Evolutionary conservation across 2,329 filamentous ascomycete genomes (phyloP).

Genomic region (Trichoderma cornu-damae): DNA sequence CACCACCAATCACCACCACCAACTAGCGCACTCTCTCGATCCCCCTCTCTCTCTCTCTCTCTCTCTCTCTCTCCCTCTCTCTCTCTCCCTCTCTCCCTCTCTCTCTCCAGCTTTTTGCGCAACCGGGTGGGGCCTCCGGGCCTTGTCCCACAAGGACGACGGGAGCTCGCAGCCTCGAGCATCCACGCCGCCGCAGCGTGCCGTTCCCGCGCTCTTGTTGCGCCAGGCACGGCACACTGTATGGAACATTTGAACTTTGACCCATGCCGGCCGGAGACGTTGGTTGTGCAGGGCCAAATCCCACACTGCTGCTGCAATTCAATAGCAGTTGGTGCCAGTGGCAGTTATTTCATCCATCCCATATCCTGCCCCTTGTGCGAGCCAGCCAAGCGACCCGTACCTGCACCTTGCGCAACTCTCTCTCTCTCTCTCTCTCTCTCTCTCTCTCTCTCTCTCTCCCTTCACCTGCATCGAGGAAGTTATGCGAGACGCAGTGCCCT

Average conservation of each 20-base stretch:
- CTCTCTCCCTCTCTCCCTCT: background rate
- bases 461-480: background rate
- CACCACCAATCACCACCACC: too few relatives aligned
- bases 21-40: too few relatives aligned
- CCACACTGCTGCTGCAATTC: too few relatives aligned
- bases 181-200: conserved; percentile 17
- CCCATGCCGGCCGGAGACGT: too few relatives aligned
- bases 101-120: background rate
- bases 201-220: conserved; percentile 17
- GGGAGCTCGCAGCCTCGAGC: conserved; percentile 17
- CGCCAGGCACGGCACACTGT: conserved; percentile 19
- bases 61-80: too few relatives aligned
- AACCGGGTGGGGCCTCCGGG: conserved; percentile 19
- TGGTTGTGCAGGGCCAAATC: background rate
- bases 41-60: too few relatives aligned
- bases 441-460: background rate
- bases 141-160: conserved; percentile 15
- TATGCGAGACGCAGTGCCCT: background rate
- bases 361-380: conserved; percentile 2
- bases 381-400: conserved; percentile 1
- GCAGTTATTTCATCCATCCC: conserved; percentile 1
- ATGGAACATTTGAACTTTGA: background rate
- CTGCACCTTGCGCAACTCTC: conserved; percentile 6
- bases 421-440: background rate
- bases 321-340: too few relatives aligned